A percentile compares a stretch with the other conserved stretches of the same genome.
Conservation (phyloP, 1,139 yeast species). For the Maudiozyma humilis region DNA sequence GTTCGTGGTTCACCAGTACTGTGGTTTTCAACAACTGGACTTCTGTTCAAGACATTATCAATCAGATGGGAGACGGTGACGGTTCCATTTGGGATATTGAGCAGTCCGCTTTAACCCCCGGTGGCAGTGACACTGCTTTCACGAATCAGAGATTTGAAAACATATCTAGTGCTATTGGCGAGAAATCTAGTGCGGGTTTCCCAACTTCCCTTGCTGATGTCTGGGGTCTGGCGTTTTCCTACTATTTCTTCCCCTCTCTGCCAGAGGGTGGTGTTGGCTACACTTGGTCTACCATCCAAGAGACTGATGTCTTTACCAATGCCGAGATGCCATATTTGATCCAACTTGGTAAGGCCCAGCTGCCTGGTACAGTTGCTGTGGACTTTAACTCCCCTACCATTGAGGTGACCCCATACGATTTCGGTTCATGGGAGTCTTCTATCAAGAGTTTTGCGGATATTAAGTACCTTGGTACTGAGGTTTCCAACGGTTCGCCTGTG, state of each 20-base stretch:
- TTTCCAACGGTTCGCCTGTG: constrained; percentile 47
- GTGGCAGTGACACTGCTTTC: constrained; percentile 57
- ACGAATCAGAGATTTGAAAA: constrained; percentile 47
- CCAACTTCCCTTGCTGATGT: constrained; percentile 71
- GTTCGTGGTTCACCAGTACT: constrained; percentile 47
- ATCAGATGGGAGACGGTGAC: constrained; percentile 32
- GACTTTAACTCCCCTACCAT: constrained; percentile 63
- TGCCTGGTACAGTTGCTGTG: constrained; percentile 52
- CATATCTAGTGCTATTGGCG: constrained; percentile 33
- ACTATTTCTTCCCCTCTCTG: constrained; percentile 56
- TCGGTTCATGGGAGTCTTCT: constrained; percentile 86
- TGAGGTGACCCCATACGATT: constrained; percentile 72
- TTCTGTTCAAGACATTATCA: constrained; percentile 49
- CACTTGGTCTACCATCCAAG: constrained; percentile 57
- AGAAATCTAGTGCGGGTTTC: constrained; percentile 68
- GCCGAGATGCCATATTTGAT: constrained; percentile 79
- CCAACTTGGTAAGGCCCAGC: constrained; percentile 67
- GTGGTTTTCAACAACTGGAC: constrained; percentile 77
- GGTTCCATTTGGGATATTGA: constrained; percentile 60
- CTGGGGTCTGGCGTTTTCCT: constrained; percentile 80
- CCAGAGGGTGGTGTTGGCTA: constrained; percentile 53
- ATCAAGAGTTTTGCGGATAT: constrained; percentile 58
- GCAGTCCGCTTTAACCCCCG: constrained; percentile 51
- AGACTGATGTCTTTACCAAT: constrained; percentile 43
- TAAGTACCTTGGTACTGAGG: constrained; percentile 65